Conservation (phyloP, 768 basidiomycete species). For the Gloeophyllum trabeum region DNA sequence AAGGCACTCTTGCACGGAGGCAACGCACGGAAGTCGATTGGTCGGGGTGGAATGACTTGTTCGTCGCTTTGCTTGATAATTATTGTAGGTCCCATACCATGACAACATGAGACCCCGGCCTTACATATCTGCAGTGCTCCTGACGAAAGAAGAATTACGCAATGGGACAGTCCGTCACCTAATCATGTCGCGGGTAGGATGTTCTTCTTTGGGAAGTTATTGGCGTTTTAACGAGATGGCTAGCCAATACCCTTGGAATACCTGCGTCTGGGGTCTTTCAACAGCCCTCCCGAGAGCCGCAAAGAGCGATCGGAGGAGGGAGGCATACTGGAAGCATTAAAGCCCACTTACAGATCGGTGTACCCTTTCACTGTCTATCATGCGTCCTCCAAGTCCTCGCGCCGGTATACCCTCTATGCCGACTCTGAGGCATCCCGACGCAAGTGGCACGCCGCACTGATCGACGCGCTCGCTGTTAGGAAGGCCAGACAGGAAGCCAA, state of each 20-base stretch:
- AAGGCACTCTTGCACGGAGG: conserved; percentile 51
- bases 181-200: conserved; percentile 56
- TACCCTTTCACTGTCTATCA: conserved; percentile 78
- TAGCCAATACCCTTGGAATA: conserved; percentile 77
- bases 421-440: conserved; percentile 41
- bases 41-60: conserved; percentile 61
- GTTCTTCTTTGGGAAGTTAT: background rate
- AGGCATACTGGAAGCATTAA: conserved; percentile 41
- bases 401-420: conserved; percentile 68
- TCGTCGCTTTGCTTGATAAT: conserved; percentile 64
- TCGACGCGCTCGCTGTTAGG: conserved; percentile 53
- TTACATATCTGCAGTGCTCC: conserved; percentile 35
- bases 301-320: conserved; percentile 46
- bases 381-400: conserved; percentile 37
- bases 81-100: conserved; percentile 39
- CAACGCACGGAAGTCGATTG: conserved; percentile 54
- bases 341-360: conserved; percentile 39
- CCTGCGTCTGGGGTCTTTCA: conserved; percentile 61
- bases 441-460: conserved; percentile 52
- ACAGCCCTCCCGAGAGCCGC: conserved; percentile 44
- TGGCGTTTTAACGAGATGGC: conserved; percentile 2
- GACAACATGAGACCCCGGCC: too few species aligned
- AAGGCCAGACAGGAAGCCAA: conserved; percentile 59
- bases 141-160: conserved; percentile 50
- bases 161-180: conserved; percentile 33